These are phyloP conservation scores for Larix kaempferi DNA, from an alignment of 75 land plant species.

Conservation along the genomic window DNA sequence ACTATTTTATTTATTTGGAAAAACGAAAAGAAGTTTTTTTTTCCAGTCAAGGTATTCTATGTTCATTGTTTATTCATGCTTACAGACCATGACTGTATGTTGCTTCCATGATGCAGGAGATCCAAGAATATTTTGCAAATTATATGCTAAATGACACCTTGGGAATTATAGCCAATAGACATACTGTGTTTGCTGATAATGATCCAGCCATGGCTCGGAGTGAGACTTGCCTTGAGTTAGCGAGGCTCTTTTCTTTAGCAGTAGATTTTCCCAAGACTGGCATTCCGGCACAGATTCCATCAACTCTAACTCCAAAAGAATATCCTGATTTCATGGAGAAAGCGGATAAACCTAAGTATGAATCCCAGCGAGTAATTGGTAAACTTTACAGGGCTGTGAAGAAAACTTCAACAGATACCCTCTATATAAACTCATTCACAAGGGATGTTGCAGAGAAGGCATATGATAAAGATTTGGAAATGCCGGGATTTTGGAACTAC, in stretches of 20 bases:
- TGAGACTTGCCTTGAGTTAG: slow-evolving; percentile 58
- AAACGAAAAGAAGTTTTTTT: no score
- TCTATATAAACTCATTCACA: slow-evolving; percentile 27
- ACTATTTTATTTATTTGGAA: no score
- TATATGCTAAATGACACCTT: slow-evolving; percentile 85
- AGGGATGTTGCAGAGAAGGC: slow-evolving; percentile 28
- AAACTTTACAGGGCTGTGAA: slow-evolving; percentile 79
- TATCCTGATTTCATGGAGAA: slow-evolving; percentile 99
- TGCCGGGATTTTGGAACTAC: slow-evolving; percentile 60
- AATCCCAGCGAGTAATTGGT: slow-evolving; percentile 68
- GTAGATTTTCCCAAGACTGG: slow-evolving; percentile 99
- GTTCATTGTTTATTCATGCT: background rate
- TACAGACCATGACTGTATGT: slow-evolving; percentile 4
- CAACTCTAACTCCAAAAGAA: slow-evolving; percentile 43
- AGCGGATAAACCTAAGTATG: slow-evolving; percentile 59
- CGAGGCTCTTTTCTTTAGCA: slow-evolving; percentile 75
- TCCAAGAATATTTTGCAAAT: slow-evolving; percentile 72
- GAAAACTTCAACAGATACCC: slow-evolving; percentile 11
- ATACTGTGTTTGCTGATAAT: slow-evolving; percentile 77
- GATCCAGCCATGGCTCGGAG: slow-evolving; percentile 55
- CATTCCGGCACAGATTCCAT: slow-evolving; percentile 76
- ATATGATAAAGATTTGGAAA: slow-evolving; percentile 70
- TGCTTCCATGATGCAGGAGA: slow-evolving; percentile 58
- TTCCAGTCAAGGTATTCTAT: no score
- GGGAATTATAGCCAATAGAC: slow-evolving; percentile 84